Base-by-base conservation (phyloP, 768 basidiomycete species). In the Mycena leptocephala region DNA sequence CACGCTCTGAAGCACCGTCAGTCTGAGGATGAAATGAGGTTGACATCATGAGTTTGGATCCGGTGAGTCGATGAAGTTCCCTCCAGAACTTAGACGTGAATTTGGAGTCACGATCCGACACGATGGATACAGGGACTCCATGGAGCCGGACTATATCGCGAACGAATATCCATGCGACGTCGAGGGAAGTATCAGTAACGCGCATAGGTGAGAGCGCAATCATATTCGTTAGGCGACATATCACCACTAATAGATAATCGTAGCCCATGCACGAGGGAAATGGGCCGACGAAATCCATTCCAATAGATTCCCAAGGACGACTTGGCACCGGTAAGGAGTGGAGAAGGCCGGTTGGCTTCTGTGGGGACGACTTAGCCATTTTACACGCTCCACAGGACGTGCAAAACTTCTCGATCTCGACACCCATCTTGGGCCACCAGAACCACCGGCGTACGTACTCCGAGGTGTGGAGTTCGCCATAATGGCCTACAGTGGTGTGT, bases 381-480 rank as follows among this genome's bases (percentile, higher is more conserved):
- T 6, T 28, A 30, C 63, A 64, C 3, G 63, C 26, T 18, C 24
- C 63, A 30, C 63, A 64, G 33, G 26, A 37, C 37, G 5, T 1
- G 28, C 80, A 53, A 69, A 78, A 81, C 6, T 48, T 35, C 0
- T n/a, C 28, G 20, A 79, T 75, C 16, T 80, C 75, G 14, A 37
- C 33, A 1, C 46, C 14, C 14, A 80, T 74, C 2, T 33, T 20
- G 0, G 79, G 78, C 79, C 78, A 80, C 78, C 75, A 79, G 46
- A 73, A 80, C 53, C 74, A 78, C 32, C 46, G 66, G 0, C 82
- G 76, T 3, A 84, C 48, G 55, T 84, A 84, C 4, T 82, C 79
- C 2, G 62, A 11, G 1, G 84, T 86, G 32, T 78, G 74, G 2
- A 74, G 65, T 0, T 55, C 2, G 0, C 82, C 82, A 8, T 82